Evolutionary conservation across 2,329 filamentous ascomycete genomes (phyloP), one percentile per base, ranked within the genome.

Genomic region (Eurotiales sp.): DNA sequence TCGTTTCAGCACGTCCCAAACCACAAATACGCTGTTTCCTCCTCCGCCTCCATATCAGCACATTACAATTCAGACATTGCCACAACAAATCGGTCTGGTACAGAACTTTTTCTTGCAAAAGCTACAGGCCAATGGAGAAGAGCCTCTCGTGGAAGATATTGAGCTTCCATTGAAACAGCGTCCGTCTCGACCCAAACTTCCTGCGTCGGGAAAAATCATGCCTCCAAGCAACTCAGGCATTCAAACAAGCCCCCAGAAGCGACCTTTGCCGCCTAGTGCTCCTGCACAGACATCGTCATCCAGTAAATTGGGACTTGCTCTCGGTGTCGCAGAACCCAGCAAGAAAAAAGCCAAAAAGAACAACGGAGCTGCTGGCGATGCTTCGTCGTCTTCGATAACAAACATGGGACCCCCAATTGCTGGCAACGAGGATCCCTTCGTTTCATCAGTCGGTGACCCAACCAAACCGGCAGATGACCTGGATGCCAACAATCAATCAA

Each of bases 91-190:
- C 59, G 91, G 90, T 3, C 79, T 99, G 50, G 84, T 95, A 52
- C 88, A 88, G 69, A 87, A 89, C 62, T 99, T 95, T 79, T 96
- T 97, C 76, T 83, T 90, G 53, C 84, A 84, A 61, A 96, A 95
- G 70, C 76, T 99, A 52, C 88, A 90, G 62, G 86, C 88, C 51
- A 93, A 91, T 67, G 82, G 82, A 66, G 85, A 92, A 62, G 82
- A 90, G 66, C 84, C 90, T 39, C 79, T 99, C 58, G 77, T 95
- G 47, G 93, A 99, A 74, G 93, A 99, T 71, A 89, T 97, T 64
- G 92, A 99, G 60, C 76, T 99, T 21, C 93, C 95, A 14, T 82
- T 86, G 50, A 99, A 99, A 72, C 93, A 99, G 72, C 81, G 90
- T 39, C 73, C 71, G 17, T 61, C 67, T 34, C 66, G 72, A 25